Evolutionary conservation across 805 yeast species (phyloP), one percentile per base, ranked within the genome.

Genomic region (Candida odintsovae): DNA sequence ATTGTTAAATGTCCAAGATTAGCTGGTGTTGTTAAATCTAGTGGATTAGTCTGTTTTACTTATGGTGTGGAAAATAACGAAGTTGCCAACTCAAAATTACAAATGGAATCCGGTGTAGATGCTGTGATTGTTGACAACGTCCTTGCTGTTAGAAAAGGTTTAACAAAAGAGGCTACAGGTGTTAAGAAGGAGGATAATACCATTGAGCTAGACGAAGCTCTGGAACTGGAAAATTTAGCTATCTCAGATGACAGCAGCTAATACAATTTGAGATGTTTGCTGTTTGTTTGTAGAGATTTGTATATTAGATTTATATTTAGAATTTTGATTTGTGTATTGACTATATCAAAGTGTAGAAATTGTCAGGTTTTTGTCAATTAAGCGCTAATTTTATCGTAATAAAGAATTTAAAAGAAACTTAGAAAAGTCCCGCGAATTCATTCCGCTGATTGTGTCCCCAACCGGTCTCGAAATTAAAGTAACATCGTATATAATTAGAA

Each of bases 41-140:
- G 86, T 42, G 97, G 97, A 0, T 73, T 92, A 52, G 97, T 90
- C 12, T 90, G 97, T 66, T 92, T 92, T 47, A 87, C 97, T 0
- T 92, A 92, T 57, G 98, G 98, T 25, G 75, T 77, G 1, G 74
- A 77, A 61, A 92, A 92, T 64, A 92, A 92, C 58, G 81, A 80
- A 31, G 96, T 97, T 0, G 89, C 79, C 47, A 81, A 82, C 50
- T 90, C 95, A 25, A 82, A 80, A 54, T 70, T 86, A 47, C 97
- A 92, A 65, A 83, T 92, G 83, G 81, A 80, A 52, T 90, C 95
- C 4, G 98, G 98, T 9, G 96, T 92, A 12, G 98, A 92, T 71
- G 99, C 99, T 0, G 97, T 92, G n/a, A 92, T 92, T 67, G 97
- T 88, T 3, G 98, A 92, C 66, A 83, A 88, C 46, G 98, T 92